These are phyloP conservation scores for Xylaria digitata DNA, from an alignment of 2,329 filamentous ascomycete genomes.

Conservation along the genomic window DNA sequence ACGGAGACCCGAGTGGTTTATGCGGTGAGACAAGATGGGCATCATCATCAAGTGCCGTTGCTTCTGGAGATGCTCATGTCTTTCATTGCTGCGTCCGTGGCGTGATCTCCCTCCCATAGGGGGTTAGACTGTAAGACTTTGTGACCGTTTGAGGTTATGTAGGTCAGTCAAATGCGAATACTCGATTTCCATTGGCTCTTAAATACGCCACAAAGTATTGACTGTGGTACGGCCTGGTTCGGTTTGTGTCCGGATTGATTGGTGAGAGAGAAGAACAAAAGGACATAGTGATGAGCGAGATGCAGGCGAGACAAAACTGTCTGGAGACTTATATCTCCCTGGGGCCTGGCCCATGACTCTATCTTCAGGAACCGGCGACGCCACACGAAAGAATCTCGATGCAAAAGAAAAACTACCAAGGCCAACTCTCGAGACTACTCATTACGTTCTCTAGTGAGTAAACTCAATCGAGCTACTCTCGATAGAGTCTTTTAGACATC, in stretches of 20 bases:
- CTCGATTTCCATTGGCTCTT: slow-evolving; percentile 20
- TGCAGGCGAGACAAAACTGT: slow-evolving; percentile 6
- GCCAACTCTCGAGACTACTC: not conserved
- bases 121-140: slow-evolving; percentile 21
- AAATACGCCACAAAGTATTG: slow-evolving; percentile 15
- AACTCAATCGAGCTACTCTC: not conserved
- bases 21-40: not conserved
- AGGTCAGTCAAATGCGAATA: not conserved
- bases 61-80: slow-evolving; percentile 14
- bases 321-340: slow-evolving; percentile 13
- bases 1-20: not conserved
- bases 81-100: slow-evolving; percentile 18
- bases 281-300: slow-evolving; percentile 9
- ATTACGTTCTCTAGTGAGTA: not conserved
- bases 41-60: slow-evolving; percentile 1
- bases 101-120: slow-evolving; percentile 23
- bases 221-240: slow-evolving; percentile 10
- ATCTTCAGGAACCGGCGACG: slow-evolving; percentile 3
- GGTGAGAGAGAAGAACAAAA: slow-evolving; percentile 11
- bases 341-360: slow-evolving; percentile 12
- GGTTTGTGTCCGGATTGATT: not conserved
- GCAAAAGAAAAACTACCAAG: slow-evolving; percentile 15
- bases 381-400: slow-evolving; percentile 14
- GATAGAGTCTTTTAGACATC: not conserved
- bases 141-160: slow-evolving; percentile 16